A percentile compares a stretch with the other conserved stretches of the same genome.
Evolutionary conservation across 768 basidiomycete species (phyloP).

Genomic region (Candolleomyces aberdarensis): DNA sequence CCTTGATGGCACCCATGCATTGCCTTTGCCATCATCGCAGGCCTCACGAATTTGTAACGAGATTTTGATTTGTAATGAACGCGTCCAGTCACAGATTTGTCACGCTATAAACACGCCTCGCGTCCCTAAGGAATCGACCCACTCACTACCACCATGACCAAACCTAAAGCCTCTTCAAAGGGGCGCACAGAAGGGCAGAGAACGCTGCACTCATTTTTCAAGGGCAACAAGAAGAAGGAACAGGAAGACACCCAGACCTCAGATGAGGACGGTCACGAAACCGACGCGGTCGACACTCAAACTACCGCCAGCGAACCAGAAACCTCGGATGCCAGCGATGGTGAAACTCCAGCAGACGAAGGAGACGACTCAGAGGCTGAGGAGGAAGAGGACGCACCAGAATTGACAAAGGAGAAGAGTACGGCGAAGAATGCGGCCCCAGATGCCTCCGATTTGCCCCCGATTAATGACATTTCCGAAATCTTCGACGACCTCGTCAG

Average conservation of each 20-base stretch:
- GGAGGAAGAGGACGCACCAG: conserved; percentile 19
- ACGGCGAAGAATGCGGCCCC: conserved; percentile 39
- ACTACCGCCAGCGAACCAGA: conserved; percentile 15
- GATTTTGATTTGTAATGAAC: conserved; percentile 7
- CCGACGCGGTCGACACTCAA: conserved; percentile 9
- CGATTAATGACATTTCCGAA: conserved; percentile 64
- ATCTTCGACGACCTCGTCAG: conserved; percentile 77
- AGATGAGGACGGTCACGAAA: conserved; percentile 26
- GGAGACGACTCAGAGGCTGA: conserved; percentile 31
- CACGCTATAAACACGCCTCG: not conserved
- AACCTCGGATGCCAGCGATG: conserved; percentile 1
- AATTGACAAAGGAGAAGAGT: conserved; percentile 34
- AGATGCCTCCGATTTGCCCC: conserved; percentile 69
- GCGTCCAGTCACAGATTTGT: not conserved
- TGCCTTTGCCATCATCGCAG: no score
- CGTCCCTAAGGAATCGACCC: not conserved
- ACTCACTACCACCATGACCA: conserved; percentile 14
- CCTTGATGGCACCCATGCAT: no score
- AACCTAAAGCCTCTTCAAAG: conserved; percentile 22
- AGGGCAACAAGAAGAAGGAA: conserved; percentile 30
- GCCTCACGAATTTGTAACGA: not conserved
- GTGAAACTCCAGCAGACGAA: not conserved
- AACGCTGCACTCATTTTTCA: conserved; percentile 54
- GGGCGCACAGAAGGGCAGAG: conserved; percentile 45
- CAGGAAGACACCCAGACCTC: conserved; percentile 14